These are phyloP conservation scores for Fusarium circinatum DNA, from an alignment of 2,329 filamentous ascomycete species.

Conservation along the genomic window DNA sequence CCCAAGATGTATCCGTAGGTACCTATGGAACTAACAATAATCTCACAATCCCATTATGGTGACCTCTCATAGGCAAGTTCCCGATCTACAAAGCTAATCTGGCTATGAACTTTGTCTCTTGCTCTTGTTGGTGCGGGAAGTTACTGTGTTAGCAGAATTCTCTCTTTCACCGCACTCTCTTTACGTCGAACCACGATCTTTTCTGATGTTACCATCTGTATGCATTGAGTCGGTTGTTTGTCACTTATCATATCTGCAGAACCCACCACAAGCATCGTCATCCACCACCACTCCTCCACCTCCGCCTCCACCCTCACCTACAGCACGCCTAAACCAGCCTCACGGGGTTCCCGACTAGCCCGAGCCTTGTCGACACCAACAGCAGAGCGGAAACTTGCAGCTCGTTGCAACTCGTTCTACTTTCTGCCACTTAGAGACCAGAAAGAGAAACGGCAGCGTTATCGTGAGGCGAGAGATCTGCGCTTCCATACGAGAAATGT, in stretches of 20 bases:
- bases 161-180: slow-evolving; percentile 7
- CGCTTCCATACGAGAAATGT: slow-evolving; percentile 29
- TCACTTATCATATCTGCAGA: slow-evolving; percentile 18
- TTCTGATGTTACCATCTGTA: slow-evolving; percentile 1
- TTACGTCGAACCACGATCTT: slow-evolving; percentile 4
- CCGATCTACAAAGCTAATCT: slow-evolving; percentile 5
- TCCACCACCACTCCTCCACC: neutral
- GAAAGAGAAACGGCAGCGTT: neutral
- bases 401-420: slow-evolving; percentile 9
- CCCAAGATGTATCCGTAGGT: neutral
- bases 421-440: slow-evolving; percentile 2
- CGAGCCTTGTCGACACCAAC: slow-evolving; percentile 26
- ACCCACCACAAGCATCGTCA: slow-evolving; percentile 19
- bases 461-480: slow-evolving; percentile 31
- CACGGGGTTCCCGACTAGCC: slow-evolving; percentile 31
- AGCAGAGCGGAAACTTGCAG: slow-evolving; percentile 19
- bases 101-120: neutral
- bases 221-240: neutral
- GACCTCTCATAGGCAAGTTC: slow-evolving; percentile 4
- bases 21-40: neutral
- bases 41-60: neutral
- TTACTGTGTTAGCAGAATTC: neutral
- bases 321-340: slow-evolving; percentile 25
- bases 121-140: neutral
- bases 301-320: slow-evolving; percentile 16